Evolutionary conservation across 1,139 yeast species (phyloP).

Genomic region (Kodamaea derodonti): DNA sequence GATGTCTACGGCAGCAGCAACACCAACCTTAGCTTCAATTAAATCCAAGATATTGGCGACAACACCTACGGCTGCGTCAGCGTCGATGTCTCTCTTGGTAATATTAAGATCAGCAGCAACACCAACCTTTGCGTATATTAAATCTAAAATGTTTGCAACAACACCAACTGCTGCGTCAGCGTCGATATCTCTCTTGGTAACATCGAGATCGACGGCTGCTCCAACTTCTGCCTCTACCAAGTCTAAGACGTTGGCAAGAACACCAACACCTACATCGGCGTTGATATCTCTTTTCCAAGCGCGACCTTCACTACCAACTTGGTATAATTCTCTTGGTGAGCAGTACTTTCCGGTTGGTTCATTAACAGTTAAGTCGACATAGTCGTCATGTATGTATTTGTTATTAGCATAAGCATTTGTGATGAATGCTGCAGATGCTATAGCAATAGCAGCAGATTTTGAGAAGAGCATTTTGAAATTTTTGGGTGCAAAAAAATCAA

Average conservation of each 20-base stretch:
- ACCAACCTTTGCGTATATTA: constrained; percentile 3
- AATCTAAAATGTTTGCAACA: constrained; percentile 4
- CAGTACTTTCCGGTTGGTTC: constrained; percentile 12
- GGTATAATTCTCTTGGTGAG: constrained; percentile 8
- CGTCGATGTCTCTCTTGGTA: constrained; percentile 21
- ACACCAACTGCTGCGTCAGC: constrained; percentile 8
- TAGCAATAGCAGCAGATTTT: constrained; percentile 11
- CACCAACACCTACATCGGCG: constrained; percentile 17
- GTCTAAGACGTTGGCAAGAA: constrained; percentile 11
- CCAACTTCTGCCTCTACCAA: constrained; percentile 3
- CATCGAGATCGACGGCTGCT: constrained; percentile 4
- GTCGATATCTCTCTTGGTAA: constrained; percentile 5
- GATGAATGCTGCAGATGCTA: constrained; percentile 6
- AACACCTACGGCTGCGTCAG: constrained; percentile 17
- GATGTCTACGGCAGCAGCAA: constrained; percentile 6
- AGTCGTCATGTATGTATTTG: constrained; percentile 10
- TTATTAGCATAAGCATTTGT: constrained; percentile 7
- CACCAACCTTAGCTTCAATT: constrained; percentile 3
- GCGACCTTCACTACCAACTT: constrained; percentile 6
- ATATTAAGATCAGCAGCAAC: constrained; percentile 8
- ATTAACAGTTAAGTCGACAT: constrained; percentile 11
- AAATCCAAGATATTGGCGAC: constrained; percentile 10
- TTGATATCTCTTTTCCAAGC: constrained; percentile 17
- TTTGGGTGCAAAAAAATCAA: background rate
- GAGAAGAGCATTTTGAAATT: constrained; percentile 11